Evolutionary conservation across 805 yeast genomes (phyloP), one percentile per base, ranked within the genome.

Genomic region (Komagataella mondaviorum): DNA sequence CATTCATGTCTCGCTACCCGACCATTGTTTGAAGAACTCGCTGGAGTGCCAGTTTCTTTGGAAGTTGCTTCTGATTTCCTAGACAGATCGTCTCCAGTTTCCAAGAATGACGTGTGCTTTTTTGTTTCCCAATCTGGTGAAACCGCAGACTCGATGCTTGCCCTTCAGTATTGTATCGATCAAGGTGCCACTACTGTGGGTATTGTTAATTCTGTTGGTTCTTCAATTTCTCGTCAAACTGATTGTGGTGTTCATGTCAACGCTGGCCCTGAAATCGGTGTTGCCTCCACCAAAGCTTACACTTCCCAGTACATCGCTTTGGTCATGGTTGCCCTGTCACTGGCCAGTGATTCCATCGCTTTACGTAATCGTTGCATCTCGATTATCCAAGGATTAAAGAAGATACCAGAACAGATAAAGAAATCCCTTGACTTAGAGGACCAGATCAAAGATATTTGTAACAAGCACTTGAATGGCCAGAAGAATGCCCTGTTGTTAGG

Each of bases 251-350:
- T 93, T 52, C 99, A 93, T 68, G 90, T 93, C 66, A 93, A 93
- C 65, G 99, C 99, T 49, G 99, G 99, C 57, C 99, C 99, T 48
- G 99, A 93, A 71, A 93, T 93, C 57, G 98, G 99, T 69, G 99
- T 93, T 59, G 99, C 99, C 8, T 89, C 97, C 10, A 93, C 99
- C 48, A 93, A 93, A 72, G 99, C 99, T 24, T 93, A 93, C 73
- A 93, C 99, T 6, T 93, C 99, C 8, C 99, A 93, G 69, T 93
- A 82, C 68, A 90, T 95, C 67, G 98, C 99, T 0, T 74, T 93
- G 56, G 97, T 91, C 4, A 88, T 93, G 97, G 78, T 93, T 72
- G 98, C 98, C 1, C 76, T 93, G 51, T 88, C 91, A n/a, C 76
- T 93, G 56, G 87, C 97, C 8, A 95, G 89, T 62, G 98, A 93